Evolutionary conservation across 2,329 filamentous ascomycete species (phyloP).

Genomic region (Ceratocystis eucalypticola): DNA sequence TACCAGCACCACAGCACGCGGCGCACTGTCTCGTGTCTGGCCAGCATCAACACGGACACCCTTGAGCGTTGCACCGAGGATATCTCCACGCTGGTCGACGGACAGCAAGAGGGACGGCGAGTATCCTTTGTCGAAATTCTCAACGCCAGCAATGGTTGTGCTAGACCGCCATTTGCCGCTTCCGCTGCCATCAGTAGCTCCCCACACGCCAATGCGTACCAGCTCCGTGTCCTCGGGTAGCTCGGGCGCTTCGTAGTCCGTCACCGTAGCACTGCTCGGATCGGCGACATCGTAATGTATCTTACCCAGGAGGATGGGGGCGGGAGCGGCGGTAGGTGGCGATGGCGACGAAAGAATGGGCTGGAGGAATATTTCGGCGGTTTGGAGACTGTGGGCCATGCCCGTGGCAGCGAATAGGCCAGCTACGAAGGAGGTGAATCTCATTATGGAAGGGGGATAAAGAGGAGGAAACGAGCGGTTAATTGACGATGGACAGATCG

Average conservation of each 20-base stretch:
- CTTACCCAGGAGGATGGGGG: slow-evolving; percentile 39
- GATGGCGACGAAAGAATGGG: slow-evolving; percentile 29
- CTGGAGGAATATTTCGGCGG: slow-evolving; percentile 42
- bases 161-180: slow-evolving; percentile 38
- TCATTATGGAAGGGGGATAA: slow-evolving; percentile 28
- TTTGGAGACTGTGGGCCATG: slow-evolving; percentile 31
- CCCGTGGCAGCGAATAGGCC: slow-evolving; percentile 32
- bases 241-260: slow-evolving; percentile 44
- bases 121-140: slow-evolving; percentile 50
- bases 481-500: neutral
- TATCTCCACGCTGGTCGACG: slow-evolving; percentile 32
- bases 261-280: slow-evolving; percentile 32
- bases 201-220: slow-evolving; percentile 46
- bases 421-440: slow-evolving; percentile 29
- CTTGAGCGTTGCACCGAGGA: slow-evolving; percentile 37
- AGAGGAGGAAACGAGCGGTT: neutral
- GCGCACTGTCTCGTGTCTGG: slow-evolving; percentile 51
- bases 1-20: slow-evolving; percentile 40
- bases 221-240: slow-evolving; percentile 34
- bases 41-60: slow-evolving; percentile 50
- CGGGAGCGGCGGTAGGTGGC: slow-evolving; percentile 21
- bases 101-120: slow-evolving; percentile 42
- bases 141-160: slow-evolving; percentile 40
- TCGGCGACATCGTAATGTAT: slow-evolving; percentile 40
- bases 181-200: slow-evolving; percentile 26